These are phyloP conservation scores for Acer negundo DNA, from an alignment of 345 rosid species.

Conservation along the genomic window DNA sequence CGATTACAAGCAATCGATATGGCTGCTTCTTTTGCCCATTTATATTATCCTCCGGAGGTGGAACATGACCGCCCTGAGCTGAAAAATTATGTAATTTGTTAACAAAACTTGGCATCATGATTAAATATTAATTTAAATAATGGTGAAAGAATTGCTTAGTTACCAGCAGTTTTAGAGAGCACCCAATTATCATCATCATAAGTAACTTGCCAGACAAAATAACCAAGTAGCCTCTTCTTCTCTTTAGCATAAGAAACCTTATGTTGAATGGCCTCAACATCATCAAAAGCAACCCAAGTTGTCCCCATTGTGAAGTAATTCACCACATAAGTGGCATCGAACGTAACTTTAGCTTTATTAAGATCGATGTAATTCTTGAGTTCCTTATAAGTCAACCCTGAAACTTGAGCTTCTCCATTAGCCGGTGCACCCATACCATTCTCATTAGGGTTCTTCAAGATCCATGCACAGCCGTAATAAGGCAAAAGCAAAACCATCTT, in stretches of 20 bases:
- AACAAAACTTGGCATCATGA: too few species aligned
- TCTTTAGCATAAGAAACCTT: conserved; percentile 45
- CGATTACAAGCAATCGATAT: conserved; percentile 9
- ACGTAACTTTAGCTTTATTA: conserved; percentile 20
- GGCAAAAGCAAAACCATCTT: conserved; percentile 37
- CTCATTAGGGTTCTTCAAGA: conserved; percentile 5
- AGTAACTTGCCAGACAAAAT: conserved; percentile 28
- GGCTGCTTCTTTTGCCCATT: too few species aligned
- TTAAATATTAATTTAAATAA: too few species aligned
- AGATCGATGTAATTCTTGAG: conserved; percentile 15
- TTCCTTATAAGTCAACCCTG: conserved; percentile 9
- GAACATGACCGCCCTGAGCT: too few species aligned
- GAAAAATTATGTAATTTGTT: too few species aligned
- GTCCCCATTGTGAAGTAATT: conserved; percentile 24
- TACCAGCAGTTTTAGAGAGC: conserved; percentile 44
- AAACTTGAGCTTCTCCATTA: too few species aligned
- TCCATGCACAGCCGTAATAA: conserved; percentile 41
- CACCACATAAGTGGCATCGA: conserved; percentile 37
- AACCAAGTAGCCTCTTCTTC: conserved; percentile 42
- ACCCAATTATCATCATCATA: conserved; percentile 47
- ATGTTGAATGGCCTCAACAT: conserved; percentile 35
- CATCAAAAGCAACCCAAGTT: conserved; percentile 51
- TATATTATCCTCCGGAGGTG: too few species aligned
- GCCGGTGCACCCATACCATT: conserved; percentile 26
- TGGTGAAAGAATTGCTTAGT: too few species aligned